These are phyloP conservation scores for Tolypocladium ovalisporum DNA, from an alignment of 2,329 filamentous ascomycete species.

Conservation along the genomic window DNA sequence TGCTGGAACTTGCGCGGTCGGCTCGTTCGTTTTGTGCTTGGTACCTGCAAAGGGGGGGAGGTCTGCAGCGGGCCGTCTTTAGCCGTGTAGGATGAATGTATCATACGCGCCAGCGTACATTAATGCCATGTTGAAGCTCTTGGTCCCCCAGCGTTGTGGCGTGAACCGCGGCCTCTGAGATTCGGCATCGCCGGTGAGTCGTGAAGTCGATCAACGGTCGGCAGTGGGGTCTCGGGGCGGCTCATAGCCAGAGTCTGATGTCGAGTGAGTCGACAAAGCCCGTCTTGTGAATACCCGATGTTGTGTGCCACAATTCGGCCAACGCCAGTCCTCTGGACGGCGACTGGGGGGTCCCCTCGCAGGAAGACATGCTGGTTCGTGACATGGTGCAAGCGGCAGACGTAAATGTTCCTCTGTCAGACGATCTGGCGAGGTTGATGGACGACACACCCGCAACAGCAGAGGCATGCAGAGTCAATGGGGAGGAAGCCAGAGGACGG, in stretches of 20 bases:
- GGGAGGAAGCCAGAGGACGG: background rate
- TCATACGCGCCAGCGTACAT: conserved; percentile 4
- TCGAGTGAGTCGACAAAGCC: background rate
- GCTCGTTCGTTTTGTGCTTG: conserved; percentile 1
- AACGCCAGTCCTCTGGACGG: background rate
- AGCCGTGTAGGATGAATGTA: conserved; percentile 11
- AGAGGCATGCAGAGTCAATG: background rate
- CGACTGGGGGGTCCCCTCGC: too few species aligned
- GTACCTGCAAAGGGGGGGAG: conserved; percentile 1
- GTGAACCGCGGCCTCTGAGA: background rate
- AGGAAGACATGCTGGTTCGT: background rate
- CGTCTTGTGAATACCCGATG: background rate
- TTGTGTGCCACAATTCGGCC: background rate
- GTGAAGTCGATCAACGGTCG: too few species aligned
- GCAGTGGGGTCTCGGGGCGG: background rate
- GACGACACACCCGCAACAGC: background rate
- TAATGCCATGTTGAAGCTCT: background rate
- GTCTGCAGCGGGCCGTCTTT: conserved; percentile 6
- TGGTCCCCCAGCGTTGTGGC: background rate
- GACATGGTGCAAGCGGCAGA: background rate
- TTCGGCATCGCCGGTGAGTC: too few species aligned
- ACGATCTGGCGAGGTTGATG: background rate
- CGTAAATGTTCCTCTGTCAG: background rate
- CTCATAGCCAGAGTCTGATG: too few species aligned
- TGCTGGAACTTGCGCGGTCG: background rate